Conservation (phyloP, 257 asterid genomes). For the Solanum arcanum region DNA sequence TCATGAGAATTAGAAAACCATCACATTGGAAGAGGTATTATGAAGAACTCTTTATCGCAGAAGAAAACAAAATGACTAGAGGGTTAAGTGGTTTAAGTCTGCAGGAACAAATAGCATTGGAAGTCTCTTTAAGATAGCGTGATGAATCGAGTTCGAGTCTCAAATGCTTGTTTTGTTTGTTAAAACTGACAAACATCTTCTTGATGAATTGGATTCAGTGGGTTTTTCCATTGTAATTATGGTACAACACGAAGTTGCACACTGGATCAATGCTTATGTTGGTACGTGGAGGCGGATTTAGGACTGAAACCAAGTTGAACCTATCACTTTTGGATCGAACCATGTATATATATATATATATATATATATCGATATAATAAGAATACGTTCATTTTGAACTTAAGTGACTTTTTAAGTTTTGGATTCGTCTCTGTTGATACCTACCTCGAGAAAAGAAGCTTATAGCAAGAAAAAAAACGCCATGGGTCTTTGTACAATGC, state of each 20-base stretch:
- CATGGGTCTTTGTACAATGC: not conserved
- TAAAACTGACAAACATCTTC: not conserved
- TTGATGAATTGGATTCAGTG: not conserved
- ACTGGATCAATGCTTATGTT: not conserved
- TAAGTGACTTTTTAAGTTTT: not conserved
- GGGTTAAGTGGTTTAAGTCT: slow-evolving; percentile 9
- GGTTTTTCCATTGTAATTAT: not conserved
- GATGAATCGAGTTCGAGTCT: not conserved
- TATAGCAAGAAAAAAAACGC: not conserved
- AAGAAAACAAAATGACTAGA: slow-evolving; percentile 24
- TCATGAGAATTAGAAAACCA: slow-evolving; percentile 52
- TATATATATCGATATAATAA: not conserved
- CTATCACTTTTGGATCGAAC: not conserved
- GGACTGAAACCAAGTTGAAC: not conserved
- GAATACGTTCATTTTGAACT: not conserved
- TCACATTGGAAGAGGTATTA: slow-evolving; percentile 83
- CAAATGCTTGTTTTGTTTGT: not conserved
- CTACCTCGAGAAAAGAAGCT: not conserved
- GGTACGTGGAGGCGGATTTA: not conserved
- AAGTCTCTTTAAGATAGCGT: slow-evolving; percentile 7
- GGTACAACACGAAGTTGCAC: not conserved
- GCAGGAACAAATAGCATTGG: slow-evolving; percentile 18
- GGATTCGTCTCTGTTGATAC: not conserved
- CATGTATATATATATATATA: not conserved
- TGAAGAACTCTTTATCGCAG: slow-evolving; percentile 67